These are phyloP conservation scores for Cardamine resedifolia DNA, from an alignment of 345 rosid species.

Conservation along the genomic window DNA sequence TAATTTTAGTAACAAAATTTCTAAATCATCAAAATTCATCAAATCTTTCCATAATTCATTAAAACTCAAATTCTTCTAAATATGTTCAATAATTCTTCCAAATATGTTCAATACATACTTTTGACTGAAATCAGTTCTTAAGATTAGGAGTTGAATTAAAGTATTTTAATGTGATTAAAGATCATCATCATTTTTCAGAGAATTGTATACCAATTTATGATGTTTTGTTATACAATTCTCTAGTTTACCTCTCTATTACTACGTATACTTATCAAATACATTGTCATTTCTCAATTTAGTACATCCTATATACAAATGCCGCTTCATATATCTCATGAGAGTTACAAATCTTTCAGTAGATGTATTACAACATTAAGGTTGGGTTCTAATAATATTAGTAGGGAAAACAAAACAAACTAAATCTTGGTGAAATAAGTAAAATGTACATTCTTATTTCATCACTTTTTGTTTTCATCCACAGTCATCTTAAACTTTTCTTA, in stretches of 20 bases:
- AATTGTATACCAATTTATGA: background rate
- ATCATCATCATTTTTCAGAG: background rate
- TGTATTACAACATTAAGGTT: background rate
- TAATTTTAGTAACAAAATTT: too few relatives aligned
- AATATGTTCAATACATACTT: too few relatives aligned
- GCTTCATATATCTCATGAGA: background rate
- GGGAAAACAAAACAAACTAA: background rate
- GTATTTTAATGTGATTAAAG: background rate
- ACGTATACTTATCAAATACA: too few relatives aligned
- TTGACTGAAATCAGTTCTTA: background rate
- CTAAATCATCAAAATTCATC: too few relatives aligned
- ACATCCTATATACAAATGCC: background rate
- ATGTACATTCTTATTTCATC: background rate
- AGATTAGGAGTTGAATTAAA: background rate
- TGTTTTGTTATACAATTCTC: background rate
- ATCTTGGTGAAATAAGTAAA: background rate
- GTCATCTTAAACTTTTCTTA: background rate
- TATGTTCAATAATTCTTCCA: too few relatives aligned
- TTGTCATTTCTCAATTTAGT: background rate
- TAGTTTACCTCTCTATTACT: background rate
- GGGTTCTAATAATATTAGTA: background rate
- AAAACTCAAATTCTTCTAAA: too few relatives aligned
- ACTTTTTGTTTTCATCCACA: background rate
- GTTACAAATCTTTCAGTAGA: background rate
- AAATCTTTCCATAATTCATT: too few relatives aligned